Evolutionary conservation across 2,329 filamentous ascomycete species (phyloP).

Genomic region (Fusarium foetens): DNA sequence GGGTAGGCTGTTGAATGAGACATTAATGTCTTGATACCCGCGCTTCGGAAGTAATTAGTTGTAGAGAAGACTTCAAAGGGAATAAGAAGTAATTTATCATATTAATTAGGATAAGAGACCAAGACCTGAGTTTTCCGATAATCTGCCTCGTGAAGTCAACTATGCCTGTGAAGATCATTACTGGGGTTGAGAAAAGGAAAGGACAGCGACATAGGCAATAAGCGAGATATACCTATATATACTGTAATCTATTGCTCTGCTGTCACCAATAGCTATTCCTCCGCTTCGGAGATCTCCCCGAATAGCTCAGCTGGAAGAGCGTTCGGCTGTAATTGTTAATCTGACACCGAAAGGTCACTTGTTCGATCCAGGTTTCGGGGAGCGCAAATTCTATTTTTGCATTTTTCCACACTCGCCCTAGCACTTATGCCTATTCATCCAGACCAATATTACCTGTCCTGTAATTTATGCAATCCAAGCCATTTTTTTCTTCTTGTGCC

Average conservation of each 20-base stretch:
- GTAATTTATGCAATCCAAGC: neutral
- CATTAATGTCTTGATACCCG: rapidly evolving
- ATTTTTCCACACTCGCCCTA: neutral
- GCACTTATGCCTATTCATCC: neutral
- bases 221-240: neutral
- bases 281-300: slow-evolving; percentile 14
- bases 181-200: no score
- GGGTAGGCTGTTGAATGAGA: no score
- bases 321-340: slow-evolving; percentile 28
- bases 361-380: slow-evolving; percentile 31
- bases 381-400: neutral
- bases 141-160: rapidly evolving
- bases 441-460: neutral
- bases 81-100: rapidly evolving
- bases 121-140: rapidly evolving
- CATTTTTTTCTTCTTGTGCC: neutral
- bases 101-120: rapidly evolving
- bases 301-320: slow-evolving; percentile 33
- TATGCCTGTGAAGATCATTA: rapidly evolving
- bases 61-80: rapidly evolving
- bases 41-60: rapidly evolving
- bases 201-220: no score
- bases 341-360: slow-evolving; percentile 27
- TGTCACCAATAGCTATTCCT: neutral
- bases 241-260: rapidly evolving